Evolutionary conservation across 2,329 filamentous ascomycete genomes (phyloP).

Genomic region (Paecilomyces sp.): DNA sequence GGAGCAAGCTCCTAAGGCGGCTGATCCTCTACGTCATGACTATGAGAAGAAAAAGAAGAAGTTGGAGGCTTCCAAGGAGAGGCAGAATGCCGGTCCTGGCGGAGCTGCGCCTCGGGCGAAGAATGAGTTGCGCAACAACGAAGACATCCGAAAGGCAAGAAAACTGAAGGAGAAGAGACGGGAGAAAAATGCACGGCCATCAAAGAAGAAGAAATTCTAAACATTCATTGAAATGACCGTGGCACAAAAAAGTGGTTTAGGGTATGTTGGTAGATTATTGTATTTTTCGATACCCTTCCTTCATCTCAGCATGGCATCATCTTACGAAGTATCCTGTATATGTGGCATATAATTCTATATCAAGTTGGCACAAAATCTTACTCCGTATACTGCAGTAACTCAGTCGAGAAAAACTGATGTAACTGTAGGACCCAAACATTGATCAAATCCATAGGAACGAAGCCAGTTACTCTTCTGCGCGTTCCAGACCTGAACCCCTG

Average conservation of each 20-base stretch:
- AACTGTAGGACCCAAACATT: too few relatives aligned
- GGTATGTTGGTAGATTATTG: not conserved
- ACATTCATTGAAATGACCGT: not conserved
- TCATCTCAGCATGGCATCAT: not conserved
- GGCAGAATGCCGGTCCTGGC: constrained; percentile 20
- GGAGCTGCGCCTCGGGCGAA: constrained; percentile 54
- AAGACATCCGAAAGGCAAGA: constrained; percentile 79
- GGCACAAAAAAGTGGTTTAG: not conserved
- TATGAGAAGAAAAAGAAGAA: constrained; percentile 87
- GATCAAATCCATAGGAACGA: too few relatives aligned
- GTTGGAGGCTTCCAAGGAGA: constrained; percentile 79
- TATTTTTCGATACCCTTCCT: not conserved
- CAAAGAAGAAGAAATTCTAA: constrained; percentile 48
- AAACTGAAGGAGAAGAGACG: constrained; percentile 66
- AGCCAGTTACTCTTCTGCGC: too few relatives aligned
- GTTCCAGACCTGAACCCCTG: too few relatives aligned
- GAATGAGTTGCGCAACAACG: constrained; percentile 71
- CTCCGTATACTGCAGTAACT: not conserved
- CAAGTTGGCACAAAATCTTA: not conserved
- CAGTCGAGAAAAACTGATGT: too few relatives aligned
- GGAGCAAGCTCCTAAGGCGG: constrained; percentile 82
- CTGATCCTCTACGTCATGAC: constrained; percentile 87
- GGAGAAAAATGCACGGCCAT: constrained; percentile 82
- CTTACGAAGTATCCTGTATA: not conserved
- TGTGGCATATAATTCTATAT: not conserved